A percentile compares a stretch with the other conserved stretches of the same genome.
phyloP scores from a whole-genome alignment of 2,329 filamentous ascomycete genomes.

The Botrytis porri region DNA sequence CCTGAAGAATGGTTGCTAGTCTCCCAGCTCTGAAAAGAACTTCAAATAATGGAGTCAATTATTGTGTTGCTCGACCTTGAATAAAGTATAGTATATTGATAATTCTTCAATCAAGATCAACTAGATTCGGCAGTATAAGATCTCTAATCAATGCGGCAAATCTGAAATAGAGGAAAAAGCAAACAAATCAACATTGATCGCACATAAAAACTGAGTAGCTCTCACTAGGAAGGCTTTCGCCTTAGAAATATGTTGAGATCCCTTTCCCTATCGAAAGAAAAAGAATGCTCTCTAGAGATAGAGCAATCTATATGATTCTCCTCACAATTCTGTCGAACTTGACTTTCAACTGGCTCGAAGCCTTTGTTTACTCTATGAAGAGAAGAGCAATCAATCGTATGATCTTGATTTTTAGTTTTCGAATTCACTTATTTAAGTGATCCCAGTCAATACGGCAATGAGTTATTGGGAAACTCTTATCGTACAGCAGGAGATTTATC shows the following conservation, averaged over 20 bases:
- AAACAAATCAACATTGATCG: not conserved
- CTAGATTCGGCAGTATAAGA: too few species aligned
- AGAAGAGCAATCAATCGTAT: not conserved
- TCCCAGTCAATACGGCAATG: not conserved
- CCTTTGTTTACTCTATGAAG: not conserved
- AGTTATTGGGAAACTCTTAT: fast-evolving
- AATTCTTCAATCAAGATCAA: too few species aligned
- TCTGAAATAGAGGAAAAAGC: fast-evolving
- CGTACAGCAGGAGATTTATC: not conserved
- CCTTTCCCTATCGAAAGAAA: not conserved
- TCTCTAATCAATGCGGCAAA: not conserved
- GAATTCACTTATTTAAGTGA: not conserved
- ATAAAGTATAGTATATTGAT: too few species aligned
- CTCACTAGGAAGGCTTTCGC: not conserved
- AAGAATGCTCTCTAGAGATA: not conserved
- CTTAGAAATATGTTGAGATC: not conserved
- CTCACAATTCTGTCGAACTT: not conserved
- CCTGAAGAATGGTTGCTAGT: not conserved
- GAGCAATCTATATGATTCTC: not conserved
- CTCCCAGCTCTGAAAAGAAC: not conserved
- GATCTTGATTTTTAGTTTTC: not conserved
- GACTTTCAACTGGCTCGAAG: not conserved
- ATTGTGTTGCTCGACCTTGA: not conserved
- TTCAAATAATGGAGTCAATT: not conserved
- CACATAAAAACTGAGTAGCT: fast-evolving